These are phyloP conservation scores for Dactylellina sp. DNA, from an alignment of 2,329 filamentous ascomycete species.

Conservation along the genomic window DNA sequence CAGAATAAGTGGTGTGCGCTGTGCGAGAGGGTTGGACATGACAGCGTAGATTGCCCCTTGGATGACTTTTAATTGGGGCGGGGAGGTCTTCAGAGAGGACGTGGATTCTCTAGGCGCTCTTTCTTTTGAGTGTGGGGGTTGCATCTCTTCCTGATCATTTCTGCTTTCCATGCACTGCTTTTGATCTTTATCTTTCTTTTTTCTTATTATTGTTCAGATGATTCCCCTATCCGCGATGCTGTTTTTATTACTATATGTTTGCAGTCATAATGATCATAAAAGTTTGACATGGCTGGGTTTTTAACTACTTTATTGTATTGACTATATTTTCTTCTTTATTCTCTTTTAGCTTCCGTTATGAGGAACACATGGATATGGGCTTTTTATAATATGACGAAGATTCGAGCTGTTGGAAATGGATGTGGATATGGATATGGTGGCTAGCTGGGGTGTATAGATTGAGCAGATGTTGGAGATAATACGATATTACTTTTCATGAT, in stretches of 20 bases:
- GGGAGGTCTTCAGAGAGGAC: neutral
- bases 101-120: neutral
- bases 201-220: neutral
- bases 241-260: neutral
- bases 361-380: no score
- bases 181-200: neutral
- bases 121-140: neutral
- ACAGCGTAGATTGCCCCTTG: constrained; percentile 93
- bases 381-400: no score
- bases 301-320: neutral
- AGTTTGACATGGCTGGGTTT: constrained; percentile 1
- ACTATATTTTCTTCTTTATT: no score
- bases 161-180: neutral
- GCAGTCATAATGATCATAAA: neutral
- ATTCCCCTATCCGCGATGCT: constrained; percentile 3
- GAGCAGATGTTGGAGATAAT: no score
- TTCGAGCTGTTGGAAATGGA: no score
- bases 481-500: no score
- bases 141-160: no score
- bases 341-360: no score
- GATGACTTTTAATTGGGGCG: constrained; percentile 75
- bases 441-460: no score
- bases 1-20: constrained; percentile 95
- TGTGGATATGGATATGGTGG: no score
- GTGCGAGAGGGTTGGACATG: constrained; percentile 94